Evolutionary conservation across 148 eudicot genomes (phyloP), one percentile per base, ranked within the genome.

Genomic region (Spergularia marina): DNA sequence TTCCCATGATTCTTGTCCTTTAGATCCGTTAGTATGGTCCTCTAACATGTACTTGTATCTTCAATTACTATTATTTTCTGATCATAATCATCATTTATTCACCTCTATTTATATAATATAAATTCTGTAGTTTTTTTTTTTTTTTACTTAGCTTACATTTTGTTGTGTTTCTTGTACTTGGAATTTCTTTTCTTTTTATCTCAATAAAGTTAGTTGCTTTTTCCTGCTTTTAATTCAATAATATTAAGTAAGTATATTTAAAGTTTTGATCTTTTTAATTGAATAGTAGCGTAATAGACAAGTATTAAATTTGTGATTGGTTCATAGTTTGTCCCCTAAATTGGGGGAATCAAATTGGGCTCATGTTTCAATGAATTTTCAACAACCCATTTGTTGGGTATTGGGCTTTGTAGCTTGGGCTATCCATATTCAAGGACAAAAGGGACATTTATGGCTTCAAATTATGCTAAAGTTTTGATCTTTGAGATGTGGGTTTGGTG

Each of bases 1-100:
- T 77, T 71, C 80, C 70, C 80, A 67, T 79, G 77, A 79, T 79
- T 79, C 77, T 54, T 79, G 74, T 76, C 83, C 77, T 11, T 11
- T 72, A 81, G 76, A 76, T 81, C 83, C 76, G 73, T 69, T 53
- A 70, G 66, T 80, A 23, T 70, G 82, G 51, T 73, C 56, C 59
- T 65, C 53, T 49, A 71, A 67, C 70, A 51, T 68, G 64, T 63
- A 69, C 57, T 40, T 55, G 44, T 18, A 13, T 6, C 49, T 44
- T 58, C 79, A 71, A 81, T 21, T 40, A 71, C 65, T 30, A 30
- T 30, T 23, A 23, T 80, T 68, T 72, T 80, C 79, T 71, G 53
- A 76, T 80, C 73, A 75, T 76, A 74, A 70, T 65, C 49, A 68
- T 55, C 36, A 64, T 64, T 41, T 41, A 23, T 21, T 36, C 55